Conservation (phyloP, 1,139 yeast genomes). For the Kluyveromyces marxianus region DNA sequence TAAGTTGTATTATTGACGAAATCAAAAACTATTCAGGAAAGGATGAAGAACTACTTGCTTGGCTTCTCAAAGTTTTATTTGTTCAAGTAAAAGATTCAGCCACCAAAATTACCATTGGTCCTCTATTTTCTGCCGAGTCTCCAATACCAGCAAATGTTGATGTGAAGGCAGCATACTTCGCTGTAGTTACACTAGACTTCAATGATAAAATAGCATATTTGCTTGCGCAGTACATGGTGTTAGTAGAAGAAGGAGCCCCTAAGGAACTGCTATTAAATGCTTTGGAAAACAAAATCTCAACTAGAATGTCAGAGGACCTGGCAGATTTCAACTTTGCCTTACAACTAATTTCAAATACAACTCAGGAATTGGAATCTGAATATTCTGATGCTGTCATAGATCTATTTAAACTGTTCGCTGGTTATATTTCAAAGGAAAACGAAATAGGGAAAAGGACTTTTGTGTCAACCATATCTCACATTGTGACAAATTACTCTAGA, state of each 20-base stretch:
- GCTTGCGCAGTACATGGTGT: conserved; percentile 30
- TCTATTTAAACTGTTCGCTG: conserved; percentile 16
- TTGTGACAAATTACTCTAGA: conserved; percentile 16
- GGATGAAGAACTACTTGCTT: conserved; percentile 9
- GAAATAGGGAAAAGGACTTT: conserved; percentile 18
- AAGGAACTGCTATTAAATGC: conserved; percentile 13
- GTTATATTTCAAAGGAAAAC: conserved; percentile 20
- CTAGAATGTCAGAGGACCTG: conserved; percentile 9
- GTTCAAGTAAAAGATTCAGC: background rate
- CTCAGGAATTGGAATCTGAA: conserved; percentile 8
- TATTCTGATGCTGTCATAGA: conserved; percentile 17
- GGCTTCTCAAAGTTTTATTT: conserved; percentile 17
- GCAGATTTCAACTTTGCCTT: conserved; percentile 19
- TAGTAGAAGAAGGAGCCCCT: conserved; percentile 21
- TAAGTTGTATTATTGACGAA: background rate
- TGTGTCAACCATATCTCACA: conserved; percentile 23
- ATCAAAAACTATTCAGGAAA: background rate
- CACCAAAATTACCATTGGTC: background rate
- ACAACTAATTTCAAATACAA: conserved; percentile 15
- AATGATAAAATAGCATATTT: conserved; percentile 20
- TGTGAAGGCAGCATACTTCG: conserved; percentile 28
- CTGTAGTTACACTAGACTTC: conserved; percentile 26
- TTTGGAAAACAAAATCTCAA: conserved; percentile 11
- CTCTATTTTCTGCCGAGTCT: background rate
- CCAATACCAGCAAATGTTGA: conserved; percentile 2